Evolutionary conservation across 2,329 filamentous ascomycete genomes (phyloP).

Genomic region (Purpureocillium lavendulum): DNA sequence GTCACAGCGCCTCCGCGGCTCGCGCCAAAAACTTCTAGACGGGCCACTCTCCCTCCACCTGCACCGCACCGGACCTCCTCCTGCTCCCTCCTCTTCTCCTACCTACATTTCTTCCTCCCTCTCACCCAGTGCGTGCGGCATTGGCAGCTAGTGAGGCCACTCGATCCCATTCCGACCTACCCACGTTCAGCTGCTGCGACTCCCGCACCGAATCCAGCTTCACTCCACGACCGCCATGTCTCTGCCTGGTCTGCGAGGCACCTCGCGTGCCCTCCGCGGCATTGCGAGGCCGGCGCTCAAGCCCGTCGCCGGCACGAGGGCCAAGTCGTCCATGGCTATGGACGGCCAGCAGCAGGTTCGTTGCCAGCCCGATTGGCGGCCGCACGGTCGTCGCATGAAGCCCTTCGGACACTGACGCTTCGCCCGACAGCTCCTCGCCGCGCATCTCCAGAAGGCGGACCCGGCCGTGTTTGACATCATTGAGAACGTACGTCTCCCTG

Average conservation of each 20-base stretch:
- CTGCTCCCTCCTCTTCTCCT: background rate
- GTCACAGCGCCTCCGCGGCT: background rate
- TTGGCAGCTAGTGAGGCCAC: no score
- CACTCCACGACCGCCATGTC: constrained; percentile 31
- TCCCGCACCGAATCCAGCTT: no score
- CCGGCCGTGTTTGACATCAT: constrained; percentile 82
- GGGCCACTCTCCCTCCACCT: background rate
- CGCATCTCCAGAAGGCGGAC: constrained; percentile 75
- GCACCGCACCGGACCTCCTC: background rate
- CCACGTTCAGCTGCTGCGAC: no score
- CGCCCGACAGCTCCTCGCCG: constrained; percentile 60
- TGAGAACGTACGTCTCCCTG: constrained; percentile 57
- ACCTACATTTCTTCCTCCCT: no score
- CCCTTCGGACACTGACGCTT: constrained; percentile 8
- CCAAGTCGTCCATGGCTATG: constrained; percentile 36
- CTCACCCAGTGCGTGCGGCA: no score
- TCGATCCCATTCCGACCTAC: no score
- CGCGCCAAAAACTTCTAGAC: background rate
- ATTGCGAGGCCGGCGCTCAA: constrained; percentile 22
- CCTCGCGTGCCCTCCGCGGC: constrained; percentile 37
- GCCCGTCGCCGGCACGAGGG: constrained; percentile 21
- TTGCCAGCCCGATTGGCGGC: constrained; percentile 3
- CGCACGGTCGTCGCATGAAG: constrained; percentile 7
- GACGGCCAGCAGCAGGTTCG: constrained; percentile 54
- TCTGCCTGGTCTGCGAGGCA: constrained; percentile 36